Conservation (phyloP, 1,139 yeast genomes). For the Yamadazyma dendronema region DNA sequence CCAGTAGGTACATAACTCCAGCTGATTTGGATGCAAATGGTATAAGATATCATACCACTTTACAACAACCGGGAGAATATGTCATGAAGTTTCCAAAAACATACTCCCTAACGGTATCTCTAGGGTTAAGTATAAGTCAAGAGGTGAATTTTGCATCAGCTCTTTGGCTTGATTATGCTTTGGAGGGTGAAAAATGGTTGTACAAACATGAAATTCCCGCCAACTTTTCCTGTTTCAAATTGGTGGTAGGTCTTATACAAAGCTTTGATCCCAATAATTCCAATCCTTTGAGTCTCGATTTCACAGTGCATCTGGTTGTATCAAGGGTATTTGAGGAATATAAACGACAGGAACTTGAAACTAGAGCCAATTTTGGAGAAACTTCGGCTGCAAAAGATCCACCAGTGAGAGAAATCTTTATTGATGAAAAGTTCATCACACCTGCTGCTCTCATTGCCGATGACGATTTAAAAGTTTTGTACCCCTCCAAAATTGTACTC, state of each 20-base stretch:
- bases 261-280: slow-evolving; percentile 28
- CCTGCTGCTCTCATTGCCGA: slow-evolving; percentile 35
- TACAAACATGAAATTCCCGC: slow-evolving; percentile 49
- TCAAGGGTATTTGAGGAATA: not conserved
- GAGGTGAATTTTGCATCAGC: slow-evolving; percentile 54
- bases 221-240: slow-evolving; percentile 46
- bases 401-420: slow-evolving; percentile 31
- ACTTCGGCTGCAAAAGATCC: too few species aligned
- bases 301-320: not conserved
- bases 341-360: slow-evolving; percentile 1
- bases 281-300: slow-evolving; percentile 2
- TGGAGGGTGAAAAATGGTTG: slow-evolving; percentile 55
- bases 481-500: slow-evolving; percentile 52
- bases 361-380: slow-evolving; percentile 34
- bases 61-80: slow-evolving; percentile 62
- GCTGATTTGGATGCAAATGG: slow-evolving; percentile 43
- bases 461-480: slow-evolving; percentile 45
- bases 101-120: slow-evolving; percentile 48
- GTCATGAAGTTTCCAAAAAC: slow-evolving; percentile 56
- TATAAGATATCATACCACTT: slow-evolving; percentile 43
- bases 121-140: slow-evolving; percentile 58
- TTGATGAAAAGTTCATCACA: slow-evolving; percentile 30
- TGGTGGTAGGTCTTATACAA: slow-evolving; percentile 48
- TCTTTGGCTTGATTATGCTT: slow-evolving; percentile 54
- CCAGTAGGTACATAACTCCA: slow-evolving; percentile 46